Percentiles rank a stretch among this genome's conserved stretches.
Evolutionary conservation across 768 basidiomycete species (phyloP).

Genomic region (Tremella yokohamensis): DNA sequence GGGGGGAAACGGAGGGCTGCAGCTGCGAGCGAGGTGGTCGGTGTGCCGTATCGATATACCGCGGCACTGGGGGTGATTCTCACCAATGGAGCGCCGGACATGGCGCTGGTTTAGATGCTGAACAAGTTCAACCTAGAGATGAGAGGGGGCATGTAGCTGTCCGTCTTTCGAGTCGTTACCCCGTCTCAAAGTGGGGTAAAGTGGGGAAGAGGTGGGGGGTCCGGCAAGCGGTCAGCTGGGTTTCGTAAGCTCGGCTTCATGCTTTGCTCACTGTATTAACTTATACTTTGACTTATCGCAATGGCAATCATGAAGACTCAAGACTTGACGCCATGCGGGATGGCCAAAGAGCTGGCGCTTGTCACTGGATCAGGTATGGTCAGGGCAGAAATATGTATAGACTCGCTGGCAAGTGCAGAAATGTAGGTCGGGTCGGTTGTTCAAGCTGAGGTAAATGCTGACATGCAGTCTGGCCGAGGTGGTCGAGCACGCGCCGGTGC

Average conservation of each 20-base stretch:
- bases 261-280: background rate
- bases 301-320: background rate
- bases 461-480: background rate
- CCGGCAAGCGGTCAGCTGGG: no score
- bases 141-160: no score
- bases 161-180: background rate
- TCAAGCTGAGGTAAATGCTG: background rate
- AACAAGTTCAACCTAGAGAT: no score
- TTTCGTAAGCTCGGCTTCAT: no score
- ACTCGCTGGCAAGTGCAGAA: constrained; percentile 69
- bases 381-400: constrained; percentile 67
- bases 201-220: no score
- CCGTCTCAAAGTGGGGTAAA: no score
- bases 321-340: constrained; percentile 19
- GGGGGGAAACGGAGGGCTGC: constrained; percentile 32
- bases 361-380: no score
- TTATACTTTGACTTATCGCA: background rate
- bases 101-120: background rate
- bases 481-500: constrained; percentile 2
- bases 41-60: constrained; percentile 32
- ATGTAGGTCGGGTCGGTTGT: constrained; percentile 54
- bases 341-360: constrained; percentile 11
- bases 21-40: constrained; percentile 15
- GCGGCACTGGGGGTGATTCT: constrained; percentile 26
- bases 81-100: constrained; percentile 29